A percentile compares a stretch with the other conserved stretches of the same genome.
Evolutionary conservation across 352 stramenopile species (phyloP).

Genomic region (Pythium dissotocum): DNA sequence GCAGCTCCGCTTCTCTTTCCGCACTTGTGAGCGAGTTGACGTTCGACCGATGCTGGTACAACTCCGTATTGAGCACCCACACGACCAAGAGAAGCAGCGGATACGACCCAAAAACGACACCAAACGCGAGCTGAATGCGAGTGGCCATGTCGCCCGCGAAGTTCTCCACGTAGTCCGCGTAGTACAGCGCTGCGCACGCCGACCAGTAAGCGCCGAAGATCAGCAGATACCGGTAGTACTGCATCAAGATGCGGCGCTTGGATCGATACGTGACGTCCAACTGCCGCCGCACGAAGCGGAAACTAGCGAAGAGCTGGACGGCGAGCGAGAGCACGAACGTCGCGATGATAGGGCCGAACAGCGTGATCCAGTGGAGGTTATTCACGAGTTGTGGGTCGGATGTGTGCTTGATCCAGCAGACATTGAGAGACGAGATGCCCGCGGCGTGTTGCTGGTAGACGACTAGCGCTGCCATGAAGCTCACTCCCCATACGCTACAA

Average conservation of each 20-base stretch:
- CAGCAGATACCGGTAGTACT: slow-evolving; percentile 86
- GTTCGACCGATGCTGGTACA: slow-evolving; percentile 76
- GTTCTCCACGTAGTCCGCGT: slow-evolving; percentile 60
- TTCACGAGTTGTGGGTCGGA: slow-evolving; percentile 46
- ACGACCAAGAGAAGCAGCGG: slow-evolving; percentile 69
- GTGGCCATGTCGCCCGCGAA: slow-evolving; percentile 64
- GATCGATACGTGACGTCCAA: slow-evolving; percentile 83
- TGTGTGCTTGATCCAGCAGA: slow-evolving; percentile 78
- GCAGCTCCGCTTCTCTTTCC: slow-evolving; percentile 40
- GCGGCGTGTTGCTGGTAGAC: slow-evolving; percentile 65
- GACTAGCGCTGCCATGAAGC: slow-evolving; percentile 54
- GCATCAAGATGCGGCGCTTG: slow-evolving; percentile 78
- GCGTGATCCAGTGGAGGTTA: slow-evolving; percentile 58
- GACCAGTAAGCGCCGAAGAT: slow-evolving; percentile 75
- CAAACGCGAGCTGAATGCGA: slow-evolving; percentile 59
- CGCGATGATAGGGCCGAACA: slow-evolving; percentile 54
- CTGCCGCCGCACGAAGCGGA: slow-evolving; percentile 82
- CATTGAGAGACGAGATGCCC: slow-evolving; percentile 67
- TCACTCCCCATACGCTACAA: slow-evolving; percentile 67
- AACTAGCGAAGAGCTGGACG: slow-evolving; percentile 81
- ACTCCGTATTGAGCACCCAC: slow-evolving; percentile 82
- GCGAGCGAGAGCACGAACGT: slow-evolving; percentile 64
- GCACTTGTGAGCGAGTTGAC: slow-evolving; percentile 68
- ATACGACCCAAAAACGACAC: slow-evolving; percentile 73
- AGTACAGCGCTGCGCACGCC: slow-evolving; percentile 69